Conservation (phyloP, 257 asterid species). For the Solanum pennellii region DNA sequence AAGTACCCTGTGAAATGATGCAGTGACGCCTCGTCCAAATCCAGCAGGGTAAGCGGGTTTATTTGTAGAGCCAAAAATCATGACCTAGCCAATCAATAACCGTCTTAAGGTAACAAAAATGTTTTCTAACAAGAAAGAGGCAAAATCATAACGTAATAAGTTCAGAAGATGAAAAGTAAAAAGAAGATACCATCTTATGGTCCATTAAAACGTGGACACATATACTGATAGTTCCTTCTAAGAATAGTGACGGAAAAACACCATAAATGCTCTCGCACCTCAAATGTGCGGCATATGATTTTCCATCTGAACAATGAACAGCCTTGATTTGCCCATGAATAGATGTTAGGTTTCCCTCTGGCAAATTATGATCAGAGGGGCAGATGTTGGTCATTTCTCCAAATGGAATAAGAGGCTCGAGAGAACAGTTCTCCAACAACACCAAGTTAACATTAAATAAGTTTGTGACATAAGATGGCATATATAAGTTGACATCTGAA, state of each 20-base stretch:
- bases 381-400: constrained; percentile 15
- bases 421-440: constrained; percentile 2
- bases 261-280: constrained; percentile 4
- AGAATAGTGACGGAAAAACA: constrained; percentile 18
- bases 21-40: constrained; percentile 48
- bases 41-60: constrained; percentile 48
- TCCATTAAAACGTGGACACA: constrained; percentile 60
- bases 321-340: constrained; percentile 52
- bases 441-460: constrained; percentile 29
- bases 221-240: constrained; percentile 26
- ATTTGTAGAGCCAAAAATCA: constrained; percentile 34
- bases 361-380: constrained; percentile 34
- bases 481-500: constrained; percentile 36
- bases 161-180: constrained; percentile 1
- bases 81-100: constrained; percentile 37
- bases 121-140: background rate
- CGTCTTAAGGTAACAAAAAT: constrained; percentile 9
- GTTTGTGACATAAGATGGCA: constrained; percentile 31
- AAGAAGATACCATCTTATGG: constrained; percentile 28
- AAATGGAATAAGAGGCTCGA: constrained; percentile 12
- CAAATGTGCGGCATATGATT: constrained; percentile 22
- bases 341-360: constrained; percentile 56
- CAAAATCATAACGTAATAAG: background rate
- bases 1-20: constrained; percentile 76
- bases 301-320: constrained; percentile 36